These are phyloP conservation scores for Curvularia verruculosa DNA, from an alignment of 2,329 filamentous ascomycete species.

Conservation along the genomic window DNA sequence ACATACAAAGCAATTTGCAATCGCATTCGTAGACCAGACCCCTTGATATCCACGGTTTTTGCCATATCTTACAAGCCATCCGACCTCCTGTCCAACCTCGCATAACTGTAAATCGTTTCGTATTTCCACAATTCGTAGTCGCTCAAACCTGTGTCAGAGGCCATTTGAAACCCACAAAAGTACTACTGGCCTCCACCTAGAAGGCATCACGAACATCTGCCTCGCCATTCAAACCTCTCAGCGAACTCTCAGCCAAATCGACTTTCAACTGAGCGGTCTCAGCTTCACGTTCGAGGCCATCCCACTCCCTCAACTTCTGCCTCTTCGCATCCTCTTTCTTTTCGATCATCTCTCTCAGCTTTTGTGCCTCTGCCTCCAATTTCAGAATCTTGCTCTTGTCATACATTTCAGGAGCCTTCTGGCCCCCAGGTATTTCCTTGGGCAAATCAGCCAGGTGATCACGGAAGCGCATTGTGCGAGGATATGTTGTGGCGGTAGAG, in stretches of 20 bases:
- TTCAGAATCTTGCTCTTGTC: constrained; percentile 53
- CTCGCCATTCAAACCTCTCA: constrained; percentile 51
- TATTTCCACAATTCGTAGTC: background rate
- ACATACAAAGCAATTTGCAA: constrained; percentile 15
- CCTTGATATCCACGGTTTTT: background rate
- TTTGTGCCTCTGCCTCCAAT: constrained; percentile 56
- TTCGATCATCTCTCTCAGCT: constrained; percentile 53
- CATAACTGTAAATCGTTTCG: background rate
- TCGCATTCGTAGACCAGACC: constrained; percentile 4
- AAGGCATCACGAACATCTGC: constrained; percentile 48
- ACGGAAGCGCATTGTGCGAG: constrained; percentile 55
- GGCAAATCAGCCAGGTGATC: constrained; percentile 53
- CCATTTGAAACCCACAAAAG: constrained; percentile 30
- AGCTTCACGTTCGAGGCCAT: constrained; percentile 52
- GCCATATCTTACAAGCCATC: constrained; percentile 17
- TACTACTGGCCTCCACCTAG: constrained; percentile 45
- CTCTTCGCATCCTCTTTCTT: constrained; percentile 55
- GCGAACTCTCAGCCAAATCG: constrained; percentile 55
- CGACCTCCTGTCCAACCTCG: background rate
- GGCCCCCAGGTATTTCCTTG: constrained; percentile 53
- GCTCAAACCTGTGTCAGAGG: background rate
- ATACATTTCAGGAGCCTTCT: constrained; percentile 51
- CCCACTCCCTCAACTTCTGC: constrained; percentile 55
- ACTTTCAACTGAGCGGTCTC: constrained; percentile 53
- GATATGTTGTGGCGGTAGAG: constrained; percentile 54